Base-by-base conservation (phyloP, 176 grass and related monocot species). In the Oryza nivara region DNA sequence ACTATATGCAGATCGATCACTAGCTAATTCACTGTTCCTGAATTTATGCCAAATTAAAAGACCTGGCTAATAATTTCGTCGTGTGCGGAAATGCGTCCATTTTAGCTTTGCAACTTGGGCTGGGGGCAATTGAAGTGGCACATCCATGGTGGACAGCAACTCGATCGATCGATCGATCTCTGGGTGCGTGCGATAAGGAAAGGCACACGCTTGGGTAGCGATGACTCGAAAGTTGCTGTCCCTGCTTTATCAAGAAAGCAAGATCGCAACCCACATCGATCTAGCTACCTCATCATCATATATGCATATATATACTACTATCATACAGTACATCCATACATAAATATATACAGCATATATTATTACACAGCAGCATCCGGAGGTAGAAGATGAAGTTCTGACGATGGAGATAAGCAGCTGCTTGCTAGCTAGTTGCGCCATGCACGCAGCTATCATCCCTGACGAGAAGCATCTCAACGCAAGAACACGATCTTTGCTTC, bases 71-170 rank as follows among this genome's bases (percentile, higher is more conserved):
- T 63, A 22, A 63, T 63, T 63, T 63, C 8, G 2, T 4, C 20
- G 58, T 63, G 58, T 23, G 58, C n/a, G 58, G 7, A 11, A 22
- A 63, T 49, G 30, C 34, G 54, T 58, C 54, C 1, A 56, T 56
- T 56, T 56, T 56, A 56, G 51, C 6, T 58, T 16, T n/a, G 52
- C 84, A 82, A 87, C 25, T 82, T 88, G 86, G 43, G 9, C 43
- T 10, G 43, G 4, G 43, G 4, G 8, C 23, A 25, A 38, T 9
- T 28, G 75, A 67, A 74, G 84, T 76, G 79, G 85, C 72, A 19
- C 86, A 28, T 77, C 65, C 52, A 79, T 46, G 34, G 75, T 36
- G 63, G 73, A 83, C 67, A 28, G 14, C 79, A n/a, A 30, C 19
- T 83, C 68, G 63, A 38, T 38, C 36, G 36, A n/a, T 32, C 35